phyloP scores from a whole-genome alignment of 768 basidiomycete genomes.

The Phaeolepiota aurea region DNA sequence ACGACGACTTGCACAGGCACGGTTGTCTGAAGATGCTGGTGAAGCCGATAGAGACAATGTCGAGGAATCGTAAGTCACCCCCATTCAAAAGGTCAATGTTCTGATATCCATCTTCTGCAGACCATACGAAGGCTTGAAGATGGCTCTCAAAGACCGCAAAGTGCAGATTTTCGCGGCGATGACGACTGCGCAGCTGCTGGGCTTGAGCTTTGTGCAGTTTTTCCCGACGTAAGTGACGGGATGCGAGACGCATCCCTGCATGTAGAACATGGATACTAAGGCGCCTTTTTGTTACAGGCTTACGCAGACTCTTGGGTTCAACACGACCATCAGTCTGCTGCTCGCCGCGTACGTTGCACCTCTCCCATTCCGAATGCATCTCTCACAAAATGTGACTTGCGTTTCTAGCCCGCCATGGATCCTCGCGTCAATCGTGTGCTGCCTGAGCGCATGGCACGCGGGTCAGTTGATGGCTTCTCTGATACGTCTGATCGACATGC shows the following conservation, averaged over 20 bases:
- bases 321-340: slow-evolving; percentile 49
- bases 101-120: slow-evolving; percentile 22
- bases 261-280: too few species aligned
- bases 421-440: slow-evolving; percentile 39
- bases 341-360: slow-evolving; percentile 54
- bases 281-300: slow-evolving; percentile 31
- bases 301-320: slow-evolving; percentile 52
- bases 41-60: slow-evolving; percentile 57
- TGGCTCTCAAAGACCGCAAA: slow-evolving; percentile 50
- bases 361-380: too few species aligned
- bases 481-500: neutral
- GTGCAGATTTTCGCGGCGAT: slow-evolving; percentile 47
- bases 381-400: too few species aligned
- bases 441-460: slow-evolving; percentile 47
- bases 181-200: slow-evolving; percentile 39
- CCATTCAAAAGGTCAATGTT: neutral
- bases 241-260: neutral
- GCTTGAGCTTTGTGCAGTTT: slow-evolving; percentile 54
- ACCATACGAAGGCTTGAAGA: slow-evolving; percentile 38
- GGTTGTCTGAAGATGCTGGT: slow-evolving; percentile 60
- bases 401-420: slow-evolving; percentile 55
- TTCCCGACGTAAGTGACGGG: slow-evolving; percentile 40
- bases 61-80: slow-evolving; percentile 43
- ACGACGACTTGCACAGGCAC: slow-evolving; percentile 51
- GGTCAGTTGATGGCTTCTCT: slow-evolving; percentile 16